These are phyloP conservation scores for Pseudoperonospora humuli DNA, from an alignment of 352 stramenopile genomes.

Conservation along the genomic window DNA sequence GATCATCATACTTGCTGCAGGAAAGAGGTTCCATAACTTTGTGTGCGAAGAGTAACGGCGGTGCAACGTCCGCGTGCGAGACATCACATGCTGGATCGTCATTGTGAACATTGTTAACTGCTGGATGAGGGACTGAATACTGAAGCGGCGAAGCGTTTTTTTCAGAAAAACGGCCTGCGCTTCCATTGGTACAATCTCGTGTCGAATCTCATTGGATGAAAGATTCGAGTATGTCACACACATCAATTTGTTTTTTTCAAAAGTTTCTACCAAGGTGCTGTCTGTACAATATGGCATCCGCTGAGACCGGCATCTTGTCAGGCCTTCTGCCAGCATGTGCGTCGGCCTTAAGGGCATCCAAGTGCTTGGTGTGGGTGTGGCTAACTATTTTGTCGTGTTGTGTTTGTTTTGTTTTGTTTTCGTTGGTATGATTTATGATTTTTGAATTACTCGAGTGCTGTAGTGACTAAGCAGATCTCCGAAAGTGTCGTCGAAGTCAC, in stretches of 20 bases:
- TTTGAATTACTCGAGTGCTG: background rate
- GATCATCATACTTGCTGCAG: constrained; percentile 12
- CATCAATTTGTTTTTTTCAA: constrained; percentile 1
- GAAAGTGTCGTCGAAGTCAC: constrained; percentile 48
- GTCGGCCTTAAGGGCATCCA: constrained; percentile 6
- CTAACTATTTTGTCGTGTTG: background rate
- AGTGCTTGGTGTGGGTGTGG: too few relatives aligned
- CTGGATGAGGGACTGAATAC: constrained; percentile 9
- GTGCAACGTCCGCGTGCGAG: background rate
- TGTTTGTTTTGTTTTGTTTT: background rate
- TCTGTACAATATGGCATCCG: constrained; percentile 10
- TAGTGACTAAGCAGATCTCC: constrained; percentile 37
- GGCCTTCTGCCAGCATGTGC: constrained; percentile 51
- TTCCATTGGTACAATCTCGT: constrained; percentile 7
- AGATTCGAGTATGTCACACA: background rate
- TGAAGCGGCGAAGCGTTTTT: background rate
- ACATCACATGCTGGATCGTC: constrained; percentile 13
- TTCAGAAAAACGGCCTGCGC: constrained; percentile 1
- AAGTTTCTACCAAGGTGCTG: constrained; percentile 1
- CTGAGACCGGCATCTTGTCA: constrained; percentile 32
- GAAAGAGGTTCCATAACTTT: constrained; percentile 44
- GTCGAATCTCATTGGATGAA: constrained; percentile 1
- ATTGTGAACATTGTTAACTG: constrained; percentile 15
- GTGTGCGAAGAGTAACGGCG: constrained; percentile 27
- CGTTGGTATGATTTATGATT: background rate